phyloP scores from a whole-genome alignment of 495 filamentous ascomycete genomes.

The Daldinia decipiens region DNA sequence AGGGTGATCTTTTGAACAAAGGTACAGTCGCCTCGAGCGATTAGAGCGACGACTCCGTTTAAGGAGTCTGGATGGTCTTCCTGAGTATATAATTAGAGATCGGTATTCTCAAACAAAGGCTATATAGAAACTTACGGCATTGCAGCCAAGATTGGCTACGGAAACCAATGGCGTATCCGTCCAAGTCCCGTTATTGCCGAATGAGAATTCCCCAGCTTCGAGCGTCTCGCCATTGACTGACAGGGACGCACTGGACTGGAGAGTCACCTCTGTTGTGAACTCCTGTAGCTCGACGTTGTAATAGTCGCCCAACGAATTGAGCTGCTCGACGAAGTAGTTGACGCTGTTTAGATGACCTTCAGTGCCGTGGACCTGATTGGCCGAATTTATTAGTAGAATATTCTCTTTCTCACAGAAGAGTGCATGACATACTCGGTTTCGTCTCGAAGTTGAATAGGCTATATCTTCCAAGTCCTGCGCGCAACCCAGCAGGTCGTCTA shows the following conservation, averaged over 20 bases:
- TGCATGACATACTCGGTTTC: conserved; percentile 41
- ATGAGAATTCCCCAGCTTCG: conserved; percentile 49
- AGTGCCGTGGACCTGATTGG: conserved; percentile 68
- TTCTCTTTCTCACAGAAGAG: not conserved
- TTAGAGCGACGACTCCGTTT: conserved; percentile 67
- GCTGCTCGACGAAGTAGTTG: conserved; percentile 66
- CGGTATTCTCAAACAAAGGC: not conserved
- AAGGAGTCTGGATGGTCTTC: conserved; percentile 66
- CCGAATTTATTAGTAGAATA: conserved; percentile 22
- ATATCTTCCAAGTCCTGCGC: conserved; percentile 58
- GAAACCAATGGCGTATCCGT: conserved; percentile 55
- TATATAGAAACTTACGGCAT: conserved; percentile 41
- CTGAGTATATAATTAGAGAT: conserved; percentile 36
- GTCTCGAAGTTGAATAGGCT: conserved; percentile 46
- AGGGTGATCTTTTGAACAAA: conserved; percentile 69
- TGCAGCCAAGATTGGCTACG: conserved; percentile 68
- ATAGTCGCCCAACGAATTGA: conserved; percentile 60
- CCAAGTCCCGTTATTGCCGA: conserved; percentile 58
- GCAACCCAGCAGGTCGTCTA: conserved; percentile 54
- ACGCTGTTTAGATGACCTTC: conserved; percentile 71
- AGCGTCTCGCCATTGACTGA: conserved; percentile 46
- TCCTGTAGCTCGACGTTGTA: conserved; percentile 70
- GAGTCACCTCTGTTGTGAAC: conserved; percentile 57
- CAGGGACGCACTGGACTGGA: conserved; percentile 50
- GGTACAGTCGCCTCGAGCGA: conserved; percentile 69